These are phyloP conservation scores for Diaporthe ampelina DNA, from an alignment of 2,329 filamentous ascomycete genomes.

Conservation along the genomic window DNA sequence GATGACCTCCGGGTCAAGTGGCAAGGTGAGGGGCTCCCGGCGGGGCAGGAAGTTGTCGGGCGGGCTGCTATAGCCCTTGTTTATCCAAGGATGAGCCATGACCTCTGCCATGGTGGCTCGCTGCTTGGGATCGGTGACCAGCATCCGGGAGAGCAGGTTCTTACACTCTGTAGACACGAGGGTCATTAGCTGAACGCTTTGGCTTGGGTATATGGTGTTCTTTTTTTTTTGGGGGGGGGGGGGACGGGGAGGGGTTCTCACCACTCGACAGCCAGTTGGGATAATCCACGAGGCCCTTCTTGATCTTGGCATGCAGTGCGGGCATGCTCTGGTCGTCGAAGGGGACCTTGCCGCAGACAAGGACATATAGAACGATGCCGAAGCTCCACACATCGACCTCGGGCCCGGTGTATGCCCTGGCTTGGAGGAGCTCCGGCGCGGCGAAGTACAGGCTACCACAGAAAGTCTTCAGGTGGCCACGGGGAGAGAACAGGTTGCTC, in stretches of 20 bases:
- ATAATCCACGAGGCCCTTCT: constrained; percentile 96
- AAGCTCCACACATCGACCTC: constrained; percentile 99
- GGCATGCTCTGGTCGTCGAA: constrained; percentile 99
- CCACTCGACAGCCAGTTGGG: constrained; percentile 92
- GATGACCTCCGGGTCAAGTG: constrained; percentile 86
- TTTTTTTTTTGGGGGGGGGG: too few species aligned
- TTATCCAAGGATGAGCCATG: constrained; percentile 96
- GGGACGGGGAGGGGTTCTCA: constrained; percentile 59
- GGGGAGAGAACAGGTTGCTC: constrained; percentile 94
- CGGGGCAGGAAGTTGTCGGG: constrained; percentile 90
- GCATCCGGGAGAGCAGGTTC: constrained; percentile 92
- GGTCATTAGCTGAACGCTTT: not conserved
- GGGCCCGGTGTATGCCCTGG: constrained; percentile 92
- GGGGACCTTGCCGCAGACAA: constrained; percentile 97
- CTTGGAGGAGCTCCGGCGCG: constrained; percentile 93
- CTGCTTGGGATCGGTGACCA: constrained; percentile 92
- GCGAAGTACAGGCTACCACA: constrained; percentile 98
- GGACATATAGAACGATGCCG: constrained; percentile 95
- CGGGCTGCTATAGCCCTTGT: constrained; percentile 87
- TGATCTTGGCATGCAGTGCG: constrained; percentile 97
- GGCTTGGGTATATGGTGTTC: too few species aligned
- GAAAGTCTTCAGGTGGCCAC: constrained; percentile 91
- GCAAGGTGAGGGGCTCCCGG: constrained; percentile 87
- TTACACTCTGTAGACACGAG: constrained; percentile 79
- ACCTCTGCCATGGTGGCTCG: constrained; percentile 91